These are phyloP conservation scores for Kalmusia sp. DNA, from an alignment of 2,329 filamentous ascomycete species.

Conservation along the genomic window DNA sequence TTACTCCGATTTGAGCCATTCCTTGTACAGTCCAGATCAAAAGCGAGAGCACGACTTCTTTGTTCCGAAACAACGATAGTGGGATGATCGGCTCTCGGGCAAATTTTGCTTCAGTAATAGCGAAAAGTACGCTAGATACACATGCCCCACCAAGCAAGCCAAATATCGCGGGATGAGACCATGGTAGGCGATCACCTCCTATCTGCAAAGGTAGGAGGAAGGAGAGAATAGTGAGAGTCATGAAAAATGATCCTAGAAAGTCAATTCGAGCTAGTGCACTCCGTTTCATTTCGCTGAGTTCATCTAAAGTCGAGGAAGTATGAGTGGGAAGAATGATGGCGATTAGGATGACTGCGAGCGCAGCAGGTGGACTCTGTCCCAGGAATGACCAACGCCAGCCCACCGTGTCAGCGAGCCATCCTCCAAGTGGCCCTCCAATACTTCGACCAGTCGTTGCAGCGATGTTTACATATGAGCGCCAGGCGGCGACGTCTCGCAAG, in stretches of 20 bases:
- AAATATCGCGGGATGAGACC: slow-evolving; percentile 45
- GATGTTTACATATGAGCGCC: slow-evolving; percentile 61
- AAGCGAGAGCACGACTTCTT: slow-evolving; percentile 62
- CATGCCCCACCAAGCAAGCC: slow-evolving; percentile 40
- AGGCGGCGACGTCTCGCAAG: slow-evolving; percentile 55
- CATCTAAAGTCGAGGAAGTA: not conserved
- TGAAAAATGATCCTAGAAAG: slow-evolving; percentile 61
- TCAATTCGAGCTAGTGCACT: slow-evolving; percentile 61
- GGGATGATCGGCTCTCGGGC: slow-evolving; percentile 66
- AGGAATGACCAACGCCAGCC: slow-evolving; percentile 67
- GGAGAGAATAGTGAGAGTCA: slow-evolving; percentile 52
- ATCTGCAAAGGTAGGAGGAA: slow-evolving; percentile 58
- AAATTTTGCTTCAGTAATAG: slow-evolving; percentile 49
- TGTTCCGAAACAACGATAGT: slow-evolving; percentile 58
- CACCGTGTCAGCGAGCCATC: slow-evolving; percentile 66
- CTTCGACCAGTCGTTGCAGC: slow-evolving; percentile 58
- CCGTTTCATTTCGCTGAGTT: not conserved
- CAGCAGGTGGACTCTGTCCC: not conserved
- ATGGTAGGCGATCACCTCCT: slow-evolving; percentile 53
- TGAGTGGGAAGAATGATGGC: slow-evolving; percentile 29
- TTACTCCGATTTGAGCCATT: slow-evolving; percentile 64
- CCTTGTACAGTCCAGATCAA: slow-evolving; percentile 61
- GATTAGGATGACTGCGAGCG: slow-evolving; percentile 46
- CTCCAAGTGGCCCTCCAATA: slow-evolving; percentile 64
- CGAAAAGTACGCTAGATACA: slow-evolving; percentile 31